Conservation (phyloP, 2,329 filamentous ascomycete species). For the Neonectria ditissima region DNA sequence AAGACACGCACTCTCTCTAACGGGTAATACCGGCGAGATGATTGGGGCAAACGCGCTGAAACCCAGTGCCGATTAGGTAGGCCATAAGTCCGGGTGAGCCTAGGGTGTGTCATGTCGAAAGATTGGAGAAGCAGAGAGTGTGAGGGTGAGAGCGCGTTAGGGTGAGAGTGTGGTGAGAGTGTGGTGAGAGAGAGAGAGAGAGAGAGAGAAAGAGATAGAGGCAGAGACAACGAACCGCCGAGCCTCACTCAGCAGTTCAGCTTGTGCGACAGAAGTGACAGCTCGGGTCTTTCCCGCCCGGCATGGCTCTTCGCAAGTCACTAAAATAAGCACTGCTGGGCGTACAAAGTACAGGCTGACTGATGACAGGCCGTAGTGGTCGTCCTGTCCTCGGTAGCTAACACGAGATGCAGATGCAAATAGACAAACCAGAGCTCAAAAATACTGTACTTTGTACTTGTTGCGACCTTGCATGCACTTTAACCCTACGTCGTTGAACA, state of each 20-base stretch:
- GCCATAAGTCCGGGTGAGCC: constrained; percentile 3
- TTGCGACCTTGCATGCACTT: not conserved
- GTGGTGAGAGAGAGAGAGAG: too few species aligned
- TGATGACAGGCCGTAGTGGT: not conserved
- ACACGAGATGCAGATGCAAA: not conserved
- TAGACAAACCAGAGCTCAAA: constrained; percentile 2
- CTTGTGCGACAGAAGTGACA: constrained; percentile 2
- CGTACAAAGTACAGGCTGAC: not conserved
- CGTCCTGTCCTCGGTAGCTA: not conserved
- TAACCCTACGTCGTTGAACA: constrained; percentile 9
- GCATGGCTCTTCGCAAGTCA: constrained; percentile 8
- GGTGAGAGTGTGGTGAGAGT: not conserved
- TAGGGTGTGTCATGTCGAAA: constrained; percentile 16
- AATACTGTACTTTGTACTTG: not conserved
- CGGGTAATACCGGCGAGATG: constrained; percentile 7
- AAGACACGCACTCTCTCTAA: not conserved
- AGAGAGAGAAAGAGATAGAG: too few species aligned
- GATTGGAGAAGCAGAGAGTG: constrained; percentile 2
- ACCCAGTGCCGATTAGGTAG: constrained; percentile 7
- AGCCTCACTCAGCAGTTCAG: constrained; percentile 5
- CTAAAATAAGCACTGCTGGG: constrained; percentile 11
- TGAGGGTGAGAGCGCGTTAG: not conserved
- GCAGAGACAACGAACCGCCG: constrained; percentile 9
- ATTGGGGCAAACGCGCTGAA: constrained; percentile 6
- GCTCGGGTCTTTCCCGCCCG: constrained; percentile 1